Conservation (phyloP, 208 protist genomes). For the Trypanosoma cruzi region DNA sequence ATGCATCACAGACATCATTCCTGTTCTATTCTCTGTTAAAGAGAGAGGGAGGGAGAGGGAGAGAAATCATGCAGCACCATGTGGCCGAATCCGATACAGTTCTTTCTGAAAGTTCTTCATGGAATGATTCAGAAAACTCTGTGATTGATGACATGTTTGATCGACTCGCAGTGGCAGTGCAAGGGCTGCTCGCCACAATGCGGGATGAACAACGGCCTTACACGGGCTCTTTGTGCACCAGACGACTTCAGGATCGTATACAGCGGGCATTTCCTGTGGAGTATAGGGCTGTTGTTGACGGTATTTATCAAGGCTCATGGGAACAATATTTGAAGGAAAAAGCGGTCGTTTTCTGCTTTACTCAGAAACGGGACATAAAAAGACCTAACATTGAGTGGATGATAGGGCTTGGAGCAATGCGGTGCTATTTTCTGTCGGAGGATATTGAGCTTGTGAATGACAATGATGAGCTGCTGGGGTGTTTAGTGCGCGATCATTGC, state of each 20-base stretch:
- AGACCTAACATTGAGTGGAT: constrained; percentile 10
- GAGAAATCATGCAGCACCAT: not conserved
- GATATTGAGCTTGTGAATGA: not conserved
- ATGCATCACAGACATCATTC: not conserved
- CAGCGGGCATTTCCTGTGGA: constrained; percentile 14
- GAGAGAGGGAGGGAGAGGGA: not conserved
- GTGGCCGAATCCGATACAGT: not conserved
- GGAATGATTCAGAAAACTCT: not conserved
- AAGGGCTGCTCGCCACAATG: not conserved
- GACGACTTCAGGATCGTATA: constrained; percentile 30
- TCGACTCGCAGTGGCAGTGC: constrained; percentile 6
- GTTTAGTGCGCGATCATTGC: constrained; percentile 18
- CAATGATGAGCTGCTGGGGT: constrained; percentile 10
- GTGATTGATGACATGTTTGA: not conserved
- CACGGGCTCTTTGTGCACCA: constrained; percentile 23
- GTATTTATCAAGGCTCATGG: constrained; percentile 20
- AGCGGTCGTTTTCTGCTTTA: constrained; percentile 14
- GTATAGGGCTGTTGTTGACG: constrained; percentile 22
- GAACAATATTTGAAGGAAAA: constrained; percentile 8
- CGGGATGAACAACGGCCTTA: constrained; percentile 8
- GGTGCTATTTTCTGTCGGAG: constrained; percentile 4
- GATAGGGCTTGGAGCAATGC: constrained; percentile 19
- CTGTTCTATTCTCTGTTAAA: not conserved
- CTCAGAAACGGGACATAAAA: not conserved
- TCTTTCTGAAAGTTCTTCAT: not conserved